Evolutionary conservation across 345 rosid species (phyloP), one percentile per base, ranked within the genome.

Genomic region (Gossypium herbaceum): DNA sequence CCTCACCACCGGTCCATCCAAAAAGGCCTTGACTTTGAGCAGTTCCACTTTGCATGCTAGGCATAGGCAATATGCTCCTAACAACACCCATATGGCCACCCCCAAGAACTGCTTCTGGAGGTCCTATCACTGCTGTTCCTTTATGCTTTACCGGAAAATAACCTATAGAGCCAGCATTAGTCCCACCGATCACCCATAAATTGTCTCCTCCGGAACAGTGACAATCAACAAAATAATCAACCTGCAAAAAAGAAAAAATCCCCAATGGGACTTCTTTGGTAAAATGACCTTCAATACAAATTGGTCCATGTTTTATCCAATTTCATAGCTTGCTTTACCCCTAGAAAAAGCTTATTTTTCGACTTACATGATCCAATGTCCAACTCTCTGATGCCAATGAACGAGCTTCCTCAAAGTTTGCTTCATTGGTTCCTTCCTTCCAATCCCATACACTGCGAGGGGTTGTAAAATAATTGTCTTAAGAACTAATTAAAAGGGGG

Each of bases 1-100:
- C 99, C 82, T 95, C 99, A 24, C 96, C 97, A 0, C 98, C 98
- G 0, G 88, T 88, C 99, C 99, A 95, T 72, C 98, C 97, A 47
- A 95, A 95, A 78, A 90, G 73, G 45, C 92, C 94, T 22, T 3
- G 81, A 56, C 77, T 79, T 66, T 79, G 85, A 8, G 81, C 74
- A 73, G 80, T 69, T 20, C 79, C 83, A 43, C 84, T 79, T 29
- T 72, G 67, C 79, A 79, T 64, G 24, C 80, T 66, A 5, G 92
- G 84, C 90, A 88, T 79, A 7, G 94, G 95, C 87, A 90, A 72
- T 22, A 91, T 84, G 61, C 93, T 87, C 59, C 98, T 85, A 2
- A 95, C 89, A 27, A 93, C 86, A 58, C 82, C 91, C 22, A 79
- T 60, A 79, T 93, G 97, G 25, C 99, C 99, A 25, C 98, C 99